Evolutionary conservation across 1,284 basidiomycete genomes (phyloP).

Genomic region (Cronartium quercuum): DNA sequence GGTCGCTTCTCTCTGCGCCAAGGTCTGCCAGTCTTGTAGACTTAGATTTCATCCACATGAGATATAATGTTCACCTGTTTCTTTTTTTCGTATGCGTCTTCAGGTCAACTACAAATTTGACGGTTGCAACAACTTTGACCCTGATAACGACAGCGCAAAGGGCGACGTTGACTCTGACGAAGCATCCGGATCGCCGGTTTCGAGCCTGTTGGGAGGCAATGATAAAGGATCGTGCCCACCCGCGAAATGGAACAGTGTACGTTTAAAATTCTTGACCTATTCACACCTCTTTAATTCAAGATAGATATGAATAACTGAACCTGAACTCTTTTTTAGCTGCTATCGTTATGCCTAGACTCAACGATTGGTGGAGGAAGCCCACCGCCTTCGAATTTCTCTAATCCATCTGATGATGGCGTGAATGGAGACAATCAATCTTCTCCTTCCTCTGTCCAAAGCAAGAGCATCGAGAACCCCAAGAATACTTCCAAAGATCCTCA

Average conservation of each 20-base stretch:
- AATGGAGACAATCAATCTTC: background rate
- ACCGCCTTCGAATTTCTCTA: background rate
- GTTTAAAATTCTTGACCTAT: background rate
- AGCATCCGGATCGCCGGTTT: background rate
- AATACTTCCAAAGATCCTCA: background rate
- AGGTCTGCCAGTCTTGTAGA: no score
- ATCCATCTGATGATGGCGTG: background rate
- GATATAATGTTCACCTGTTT: no score
- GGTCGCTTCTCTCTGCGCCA: conserved; percentile 19
- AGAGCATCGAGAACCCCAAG: background rate
- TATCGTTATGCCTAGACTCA: background rate
- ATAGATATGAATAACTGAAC: background rate
- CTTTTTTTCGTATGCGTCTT: no score
- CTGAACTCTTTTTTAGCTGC: background rate
- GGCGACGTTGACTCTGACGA: background rate
- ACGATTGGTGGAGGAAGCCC: background rate
- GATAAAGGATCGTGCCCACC: background rate
- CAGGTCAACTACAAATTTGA: conserved; percentile 32
- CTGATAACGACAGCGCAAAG: background rate
- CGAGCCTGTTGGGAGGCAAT: background rate
- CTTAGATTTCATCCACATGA: no score
- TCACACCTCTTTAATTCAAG: background rate
- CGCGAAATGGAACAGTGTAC: background rate
- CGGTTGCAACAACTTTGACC: conserved; percentile 19
- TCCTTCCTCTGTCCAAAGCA: background rate